Evolutionary conservation across 345 rosid species (phyloP), one percentile per base, ranked within the genome.

Genomic region (Moringa oleifera): DNA sequence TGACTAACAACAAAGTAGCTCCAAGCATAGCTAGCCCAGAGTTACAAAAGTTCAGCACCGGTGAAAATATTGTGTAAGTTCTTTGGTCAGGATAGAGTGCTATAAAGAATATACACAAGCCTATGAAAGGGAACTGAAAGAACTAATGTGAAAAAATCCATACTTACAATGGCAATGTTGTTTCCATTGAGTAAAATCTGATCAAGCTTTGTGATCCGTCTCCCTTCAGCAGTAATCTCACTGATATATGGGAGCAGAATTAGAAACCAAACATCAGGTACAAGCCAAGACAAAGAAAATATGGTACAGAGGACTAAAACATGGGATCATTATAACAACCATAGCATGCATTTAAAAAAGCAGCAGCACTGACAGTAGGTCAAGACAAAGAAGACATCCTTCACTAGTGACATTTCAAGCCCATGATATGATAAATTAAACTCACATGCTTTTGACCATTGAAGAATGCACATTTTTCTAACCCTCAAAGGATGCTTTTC

Each of bases 121-220:
- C 16, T 15, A 41, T 33, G 45, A 4, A 12, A 46, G 24, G 59
- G 15, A 31, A 37, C 53, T 36, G 13, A 0, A 53, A 24, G 56
- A 37, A 50, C 18, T 20, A 7, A 28, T 20, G 31, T n/a, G 25
- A 24, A 62, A 52, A 9, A 54, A 11, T 8, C 23, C 41, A 12
- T 49, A 78, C 97, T 85, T 78, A 90, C 96, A 68, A 88, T 88
- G 53, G 97, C 97, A 59, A 90, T 90, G 80, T 90, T 87, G 83
- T 90, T 94, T 64, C 99, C 96, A 20, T 90, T 94, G 57, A 88
- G 95, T 66, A 95, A 71, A 68, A 95, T 95, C 74, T 91, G 96
- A 79, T 91, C 95, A 59, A 91, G 97, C 90, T 91, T 95, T 21
- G 97, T 89, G 47, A 91, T 83, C 66, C 97, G 74, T 59, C 88